Conservation (phyloP, 495 filamentous ascomycete genomes). For the Saxophila tyrrhenica region DNA sequence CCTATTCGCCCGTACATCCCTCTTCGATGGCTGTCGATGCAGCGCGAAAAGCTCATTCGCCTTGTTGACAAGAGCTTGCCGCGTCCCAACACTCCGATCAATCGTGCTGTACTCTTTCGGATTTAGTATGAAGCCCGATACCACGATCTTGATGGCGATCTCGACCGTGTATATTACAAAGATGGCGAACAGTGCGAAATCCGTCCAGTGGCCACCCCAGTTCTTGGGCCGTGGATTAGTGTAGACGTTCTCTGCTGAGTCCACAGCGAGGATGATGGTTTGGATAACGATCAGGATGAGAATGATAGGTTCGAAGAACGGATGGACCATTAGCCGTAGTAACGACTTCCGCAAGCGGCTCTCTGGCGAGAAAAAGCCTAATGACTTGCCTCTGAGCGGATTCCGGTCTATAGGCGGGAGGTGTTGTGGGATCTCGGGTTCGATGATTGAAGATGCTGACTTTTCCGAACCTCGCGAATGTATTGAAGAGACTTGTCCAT, state of each 20-base stretch:
- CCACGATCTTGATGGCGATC: constrained; percentile 66
- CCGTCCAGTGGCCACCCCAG: constrained; percentile 62
- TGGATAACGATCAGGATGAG: constrained; percentile 80
- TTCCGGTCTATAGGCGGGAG: constrained; percentile 37
- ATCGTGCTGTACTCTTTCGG: constrained; percentile 73
- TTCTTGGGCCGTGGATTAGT: constrained; percentile 33
- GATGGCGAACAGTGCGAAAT: constrained; percentile 68
- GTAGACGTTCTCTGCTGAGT: constrained; percentile 60
- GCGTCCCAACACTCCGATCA: constrained; percentile 57
- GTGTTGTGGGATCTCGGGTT: not conserved
- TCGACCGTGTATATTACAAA: constrained; percentile 91
- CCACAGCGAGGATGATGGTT: constrained; percentile 72
- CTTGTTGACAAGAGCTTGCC: constrained; percentile 61
- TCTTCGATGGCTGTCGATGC: constrained; percentile 56
- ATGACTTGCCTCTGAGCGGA: constrained; percentile 75
- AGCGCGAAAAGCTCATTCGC: constrained; percentile 67
- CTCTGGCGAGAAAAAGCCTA: constrained; percentile 72
- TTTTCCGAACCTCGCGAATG: constrained; percentile 26
- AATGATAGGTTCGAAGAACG: constrained; percentile 74
- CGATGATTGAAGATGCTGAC: constrained; percentile 9
- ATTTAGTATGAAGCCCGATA: constrained; percentile 87
- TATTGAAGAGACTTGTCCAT: not conserved
- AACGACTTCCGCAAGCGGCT: constrained; percentile 61
- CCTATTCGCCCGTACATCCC: constrained; percentile 14
- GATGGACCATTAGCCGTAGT: constrained; percentile 81